These are phyloP conservation scores for Botrytis sinoallii DNA, from an alignment of 2,329 filamentous ascomycete species.

Conservation along the genomic window DNA sequence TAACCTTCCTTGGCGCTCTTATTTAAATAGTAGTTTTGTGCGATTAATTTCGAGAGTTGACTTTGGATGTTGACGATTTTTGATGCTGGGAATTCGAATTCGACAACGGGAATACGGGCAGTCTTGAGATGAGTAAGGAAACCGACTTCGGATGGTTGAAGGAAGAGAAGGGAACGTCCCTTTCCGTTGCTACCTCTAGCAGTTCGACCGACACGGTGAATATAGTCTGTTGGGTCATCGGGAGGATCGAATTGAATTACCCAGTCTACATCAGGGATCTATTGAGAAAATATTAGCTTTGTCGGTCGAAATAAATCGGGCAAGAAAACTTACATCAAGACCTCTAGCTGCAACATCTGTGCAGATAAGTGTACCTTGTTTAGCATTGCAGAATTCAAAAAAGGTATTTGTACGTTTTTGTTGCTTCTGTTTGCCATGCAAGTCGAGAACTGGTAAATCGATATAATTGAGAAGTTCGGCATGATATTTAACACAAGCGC, in stretches of 20 bases:
- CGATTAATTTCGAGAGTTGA: conserved; percentile 90
- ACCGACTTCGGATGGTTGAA: conserved; percentile 87
- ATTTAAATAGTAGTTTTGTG: conserved; percentile 95
- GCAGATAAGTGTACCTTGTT: conserved; percentile 84
- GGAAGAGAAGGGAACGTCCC: conserved; percentile 86
- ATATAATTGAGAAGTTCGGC: conserved; percentile 96
- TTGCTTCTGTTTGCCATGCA: conserved; percentile 97
- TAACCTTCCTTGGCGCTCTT: conserved; percentile 78
- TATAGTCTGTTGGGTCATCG: conserved; percentile 86
- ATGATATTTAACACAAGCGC: conserved; percentile 94
- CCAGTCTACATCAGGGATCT: conserved; percentile 93
- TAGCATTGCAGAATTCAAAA: conserved; percentile 90
- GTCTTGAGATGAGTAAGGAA: conserved; percentile 91
- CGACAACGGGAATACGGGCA: conserved; percentile 86
- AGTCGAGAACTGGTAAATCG: conserved; percentile 80
- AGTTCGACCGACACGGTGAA: conserved; percentile 93
- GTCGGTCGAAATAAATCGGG: background rate
- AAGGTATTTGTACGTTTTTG: conserved; percentile 99
- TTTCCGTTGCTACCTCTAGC: conserved; percentile 80
- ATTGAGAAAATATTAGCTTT: background rate
- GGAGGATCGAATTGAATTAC: conserved; percentile 95
- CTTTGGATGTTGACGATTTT: conserved; percentile 89
- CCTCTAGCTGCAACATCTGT: conserved; percentile 95
- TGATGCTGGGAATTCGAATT: conserved; percentile 91
- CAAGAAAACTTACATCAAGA: conserved; percentile 62